A percentile compares a stretch with the other conserved stretches of the same genome.
Evolutionary conservation across 1,284 basidiomycete genomes (phyloP).

Genomic region (Pseudozyma sp.): DNA sequence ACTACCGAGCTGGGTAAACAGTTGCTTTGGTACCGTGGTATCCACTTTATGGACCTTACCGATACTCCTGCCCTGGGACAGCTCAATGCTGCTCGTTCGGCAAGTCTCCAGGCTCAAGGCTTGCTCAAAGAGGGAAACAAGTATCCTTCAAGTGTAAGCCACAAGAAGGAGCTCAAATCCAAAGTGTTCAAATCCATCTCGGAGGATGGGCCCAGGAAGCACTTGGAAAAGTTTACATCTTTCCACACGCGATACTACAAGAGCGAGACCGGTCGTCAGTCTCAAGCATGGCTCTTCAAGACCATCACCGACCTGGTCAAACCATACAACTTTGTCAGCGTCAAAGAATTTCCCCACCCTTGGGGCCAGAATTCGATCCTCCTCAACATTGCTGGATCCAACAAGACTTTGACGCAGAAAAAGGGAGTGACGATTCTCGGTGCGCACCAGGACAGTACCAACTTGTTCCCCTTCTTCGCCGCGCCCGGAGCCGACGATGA

Average conservation of each 20-base stretch:
- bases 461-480: constrained; percentile 60
- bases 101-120: background rate
- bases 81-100: constrained; percentile 23
- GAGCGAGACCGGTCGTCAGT: constrained; percentile 77
- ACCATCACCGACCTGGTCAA: constrained; percentile 43
- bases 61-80: constrained; percentile 33
- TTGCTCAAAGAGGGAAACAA: constrained; percentile 5
- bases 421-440: constrained; percentile 75
- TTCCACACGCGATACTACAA: constrained; percentile 72
- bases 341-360: constrained; percentile 84
- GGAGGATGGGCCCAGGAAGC: constrained; percentile 48
- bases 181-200: constrained; percentile 24
- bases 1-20: constrained; percentile 60
- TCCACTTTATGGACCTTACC: constrained; percentile 64
- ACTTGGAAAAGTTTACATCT: constrained; percentile 71
- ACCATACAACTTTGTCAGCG: constrained; percentile 72
- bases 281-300: constrained; percentile 82
- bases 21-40: constrained; percentile 43
- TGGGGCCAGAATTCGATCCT: constrained; percentile 95
- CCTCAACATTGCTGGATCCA: constrained; percentile 52
- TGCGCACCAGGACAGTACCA: constrained; percentile 86
- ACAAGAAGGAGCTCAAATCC: constrained; percentile 16
- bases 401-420: constrained; percentile 37
- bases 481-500: constrained; percentile 78
- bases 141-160: constrained; percentile 43